Evolutionary conservation across 495 filamentous ascomycete species (phyloP).

Genomic region (Pseudomonodictys pantanalensis): DNA sequence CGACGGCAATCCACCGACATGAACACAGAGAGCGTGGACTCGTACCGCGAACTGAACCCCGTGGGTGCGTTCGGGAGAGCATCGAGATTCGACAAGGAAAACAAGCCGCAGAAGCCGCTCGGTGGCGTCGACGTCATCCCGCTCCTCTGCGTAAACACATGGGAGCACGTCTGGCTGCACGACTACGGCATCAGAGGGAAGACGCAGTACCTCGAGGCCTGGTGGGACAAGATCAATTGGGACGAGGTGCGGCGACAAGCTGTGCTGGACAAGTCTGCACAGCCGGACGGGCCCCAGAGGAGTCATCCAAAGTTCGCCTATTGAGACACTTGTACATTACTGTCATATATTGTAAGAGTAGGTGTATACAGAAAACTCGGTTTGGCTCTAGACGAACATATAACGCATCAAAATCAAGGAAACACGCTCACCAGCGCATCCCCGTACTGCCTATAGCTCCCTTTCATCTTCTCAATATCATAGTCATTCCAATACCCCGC

Average conservation of each 20-base stretch:
- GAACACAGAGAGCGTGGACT: constrained; percentile 56
- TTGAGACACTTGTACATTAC: too few species aligned
- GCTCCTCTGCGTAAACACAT: constrained; percentile 87
- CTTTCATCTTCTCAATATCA: constrained; percentile 19
- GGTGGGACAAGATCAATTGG: constrained; percentile 92
- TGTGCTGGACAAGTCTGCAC: too few species aligned
- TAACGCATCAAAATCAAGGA: too few species aligned
- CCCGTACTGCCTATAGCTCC: constrained; percentile 6
- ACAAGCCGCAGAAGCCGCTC: constrained; percentile 32
- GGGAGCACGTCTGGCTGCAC: constrained; percentile 89
- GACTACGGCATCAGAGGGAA: constrained; percentile 84
- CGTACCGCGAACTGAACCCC: constrained; percentile 35
- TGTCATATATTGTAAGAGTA: too few species aligned
- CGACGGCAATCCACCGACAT: constrained; percentile 76
- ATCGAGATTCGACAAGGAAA: constrained; percentile 46
- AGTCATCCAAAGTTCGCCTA: too few species aligned
- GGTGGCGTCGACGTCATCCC: constrained; percentile 71
- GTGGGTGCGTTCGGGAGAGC: constrained; percentile 48
- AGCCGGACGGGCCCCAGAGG: too few species aligned
- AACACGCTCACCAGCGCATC: constrained; percentile 12
- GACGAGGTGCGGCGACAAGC: constrained; percentile 50
- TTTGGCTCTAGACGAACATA: too few species aligned
- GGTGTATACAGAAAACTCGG: too few species aligned
- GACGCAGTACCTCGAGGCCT: constrained; percentile 67
- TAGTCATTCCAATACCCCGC: constrained; percentile 20